Evolutionary conservation across 495 filamentous ascomycete genomes (phyloP).

Genomic region (Lophiotrema nucula): DNA sequence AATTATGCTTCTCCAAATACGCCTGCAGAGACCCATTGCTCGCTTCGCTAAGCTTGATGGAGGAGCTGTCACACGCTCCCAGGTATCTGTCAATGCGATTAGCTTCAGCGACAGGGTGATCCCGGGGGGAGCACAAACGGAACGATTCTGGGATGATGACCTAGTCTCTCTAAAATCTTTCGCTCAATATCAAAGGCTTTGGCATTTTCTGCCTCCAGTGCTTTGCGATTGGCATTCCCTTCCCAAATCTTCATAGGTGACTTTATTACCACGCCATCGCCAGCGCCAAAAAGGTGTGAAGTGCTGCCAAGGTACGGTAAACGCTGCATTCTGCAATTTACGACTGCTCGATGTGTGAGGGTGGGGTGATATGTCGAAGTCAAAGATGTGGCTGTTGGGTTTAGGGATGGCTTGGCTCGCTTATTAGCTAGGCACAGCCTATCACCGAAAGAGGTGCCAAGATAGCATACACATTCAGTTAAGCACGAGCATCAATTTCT

Average conservation of each 20-base stretch:
- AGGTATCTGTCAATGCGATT: neutral
- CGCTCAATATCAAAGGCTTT: neutral
- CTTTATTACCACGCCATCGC: too few species aligned
- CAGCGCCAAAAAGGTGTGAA: too few species aligned
- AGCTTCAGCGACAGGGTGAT: neutral
- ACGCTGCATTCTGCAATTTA: too few species aligned
- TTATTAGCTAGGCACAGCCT: too few species aligned
- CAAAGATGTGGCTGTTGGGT: too few species aligned
- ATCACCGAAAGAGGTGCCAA: too few species aligned
- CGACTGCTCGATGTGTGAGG: too few species aligned
- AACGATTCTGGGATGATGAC: conserved; percentile 2
- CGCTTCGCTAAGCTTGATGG: conserved; percentile 2
- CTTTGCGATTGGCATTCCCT: neutral
- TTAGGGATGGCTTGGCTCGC: too few species aligned
- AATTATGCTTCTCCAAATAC: neutral
- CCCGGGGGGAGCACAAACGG: neutral
- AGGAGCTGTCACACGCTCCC: neutral
- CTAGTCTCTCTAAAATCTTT: neutral
- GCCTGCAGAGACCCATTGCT: conserved; percentile 1
- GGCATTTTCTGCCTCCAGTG: neutral
- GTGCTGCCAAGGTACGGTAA: too few species aligned
- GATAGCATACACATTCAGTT: too few species aligned
- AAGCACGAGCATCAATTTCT: too few species aligned
- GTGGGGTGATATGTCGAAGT: too few species aligned
- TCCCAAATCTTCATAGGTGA: neutral